These are phyloP conservation scores for Nymphaea thermarum DNA, from an alignment of 164 flowering plant species.

Conservation along the genomic window DNA sequence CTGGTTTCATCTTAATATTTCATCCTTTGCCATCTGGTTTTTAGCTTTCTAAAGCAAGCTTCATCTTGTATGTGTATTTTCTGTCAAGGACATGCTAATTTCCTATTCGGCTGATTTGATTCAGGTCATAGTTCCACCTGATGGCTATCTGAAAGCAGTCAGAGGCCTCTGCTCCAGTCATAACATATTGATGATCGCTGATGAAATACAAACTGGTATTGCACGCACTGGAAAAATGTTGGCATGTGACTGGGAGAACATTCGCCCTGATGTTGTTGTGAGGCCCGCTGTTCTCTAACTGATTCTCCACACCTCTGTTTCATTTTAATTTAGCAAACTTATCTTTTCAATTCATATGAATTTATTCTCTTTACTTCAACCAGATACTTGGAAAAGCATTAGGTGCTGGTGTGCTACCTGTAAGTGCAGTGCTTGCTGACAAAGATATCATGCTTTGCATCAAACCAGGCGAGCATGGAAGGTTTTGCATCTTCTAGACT, in stretches of 20 bases:
- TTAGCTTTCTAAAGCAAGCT: background rate
- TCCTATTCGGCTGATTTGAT: background rate
- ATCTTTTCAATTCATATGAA: background rate
- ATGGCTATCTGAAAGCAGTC: conserved; percentile 79
- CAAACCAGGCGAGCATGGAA: conserved; percentile 97
- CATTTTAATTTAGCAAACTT: background rate
- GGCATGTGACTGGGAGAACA: conserved; percentile 95
- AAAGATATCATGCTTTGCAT: conserved; percentile 92
- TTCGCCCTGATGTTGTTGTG: conserved; percentile 93
- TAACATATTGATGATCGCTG: conserved; percentile 88
- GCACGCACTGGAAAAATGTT: conserved; percentile 85
- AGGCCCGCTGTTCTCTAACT: conserved; percentile 9
- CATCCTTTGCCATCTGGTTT: background rate
- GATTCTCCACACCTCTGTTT: background rate
- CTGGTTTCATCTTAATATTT: too few relatives aligned
- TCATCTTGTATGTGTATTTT: background rate
- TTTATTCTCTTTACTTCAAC: conserved; percentile 5
- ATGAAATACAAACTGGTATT: conserved; percentile 94
- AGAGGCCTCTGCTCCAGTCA: conserved; percentile 81
- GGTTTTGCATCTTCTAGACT: conserved; percentile 25
- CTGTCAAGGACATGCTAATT: background rate
- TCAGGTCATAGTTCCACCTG: conserved; percentile 85
- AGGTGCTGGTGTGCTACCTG: conserved; percentile 93
- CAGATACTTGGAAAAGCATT: conserved; percentile 96
- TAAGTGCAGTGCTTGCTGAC: conserved; percentile 93